Evolutionary conservation across 495 filamentous ascomycete species (phyloP), one percentile per base, ranked within the genome.

Genomic region (Pyronema omphalodes): DNA sequence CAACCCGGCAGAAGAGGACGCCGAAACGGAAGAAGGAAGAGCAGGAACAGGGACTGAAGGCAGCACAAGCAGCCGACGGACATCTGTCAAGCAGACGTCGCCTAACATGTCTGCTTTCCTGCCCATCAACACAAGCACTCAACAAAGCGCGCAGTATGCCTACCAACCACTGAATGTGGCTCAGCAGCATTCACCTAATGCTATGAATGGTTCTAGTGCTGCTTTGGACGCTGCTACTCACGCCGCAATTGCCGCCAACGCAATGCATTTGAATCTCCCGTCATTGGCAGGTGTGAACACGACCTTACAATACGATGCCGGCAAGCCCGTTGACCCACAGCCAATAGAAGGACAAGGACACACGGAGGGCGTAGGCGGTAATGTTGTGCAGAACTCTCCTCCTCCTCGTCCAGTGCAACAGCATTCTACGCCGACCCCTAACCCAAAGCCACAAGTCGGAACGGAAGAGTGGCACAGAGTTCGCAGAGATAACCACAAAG

Each of bases 401-500:
- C 19, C 40, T 44, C 40, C 51, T 12, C 52, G 40, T 37, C 46
- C 51, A 44, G 15, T 50, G 51, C 43, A 55, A 46, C 23, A 60
- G 62, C 33, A 60, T 50, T 23, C 60, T 57, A 23, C 56, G 55
- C 18, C 62, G 54, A 55, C 65, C 37, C 55, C 62, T 35, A 61
- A 61, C 37, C 60, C 72, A 54, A 96, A 96, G 68, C 91, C 89
- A 17, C 78, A 84, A 6, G 91, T 98, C 23, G 91, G 91, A 6
- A 88, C 88, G 1, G 88, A 94, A 33, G 91, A 98, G 65, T 98
- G 91, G 91, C 91, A 98, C 68, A 91, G 89, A 68, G 80, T 94
- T 56, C 79, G 91, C 59, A 89, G 89, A 66, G 93, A 98, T 65
- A 98, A 96, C 62, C 91, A 98, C 71, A 98, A 98, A 77, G 91